Evolutionary conservation across 495 filamentous ascomycete species (phyloP), one percentile per base, ranked within the genome.

Genomic region (Penicillium cataractarum): DNA sequence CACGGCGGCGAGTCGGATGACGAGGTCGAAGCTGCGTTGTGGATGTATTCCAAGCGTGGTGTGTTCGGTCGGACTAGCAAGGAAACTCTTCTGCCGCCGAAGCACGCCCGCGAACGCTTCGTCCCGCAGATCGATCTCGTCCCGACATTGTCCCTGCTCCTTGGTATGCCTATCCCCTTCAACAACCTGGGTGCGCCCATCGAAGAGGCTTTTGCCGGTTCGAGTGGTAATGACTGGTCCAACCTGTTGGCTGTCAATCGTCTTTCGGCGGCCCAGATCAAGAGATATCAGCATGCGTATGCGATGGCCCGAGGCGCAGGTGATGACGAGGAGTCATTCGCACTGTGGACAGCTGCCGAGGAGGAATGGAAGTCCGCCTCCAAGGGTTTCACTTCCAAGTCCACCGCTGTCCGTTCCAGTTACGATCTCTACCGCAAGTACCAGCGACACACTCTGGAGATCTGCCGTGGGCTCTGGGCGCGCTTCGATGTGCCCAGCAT

Each of bases 81-180:
- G 6, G 82, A 87, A 4, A 85, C 82, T 62, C 61, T 75, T 31
- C 78, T 77, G 5, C 92, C 92, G 17, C 92, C 93, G 0, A 78
- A 80, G 37, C 89, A 83, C 17, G 92, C 92, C 13, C 92, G 91
- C 64, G 87, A 88, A 39, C 86, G 93, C 15, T 88, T 90, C 22
- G 87, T 97, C n/a, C 89, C 90, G 50, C 96, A 98, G 73, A 98
- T 99, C 66, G 95, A 99, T 71, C 83, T 99, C 24, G 96, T 99
- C 6, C 93, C 95, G 7, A 98, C 95, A 0, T 69, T 99, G 60
- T 87, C 94, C 4, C 76, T 98, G 50, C 81, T 98, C 26, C 80
- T 99, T 8, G 95, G 95, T 27, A 82, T 96, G 69, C 95, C 95
- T 5, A 92, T 99, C 65, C 95, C 95, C 0, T 99, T 92, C 79